These are phyloP conservation scores for Syzygium grande DNA, from an alignment of 345 rosid species.

Conservation along the genomic window DNA sequence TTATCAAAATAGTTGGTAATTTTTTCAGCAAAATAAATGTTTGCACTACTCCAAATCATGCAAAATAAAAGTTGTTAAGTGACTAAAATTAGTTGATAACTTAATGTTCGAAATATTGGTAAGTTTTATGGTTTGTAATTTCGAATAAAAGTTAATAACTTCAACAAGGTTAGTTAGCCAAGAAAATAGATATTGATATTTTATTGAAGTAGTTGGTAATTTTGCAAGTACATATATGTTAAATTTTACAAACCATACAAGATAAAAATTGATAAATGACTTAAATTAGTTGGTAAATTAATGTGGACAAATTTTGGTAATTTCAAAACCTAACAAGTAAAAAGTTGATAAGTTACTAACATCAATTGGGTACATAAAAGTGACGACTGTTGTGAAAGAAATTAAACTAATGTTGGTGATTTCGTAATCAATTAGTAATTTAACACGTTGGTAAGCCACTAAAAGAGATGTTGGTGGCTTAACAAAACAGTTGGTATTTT, in stretches of 20 bases:
- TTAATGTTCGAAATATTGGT: neutral
- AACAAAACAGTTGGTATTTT: neutral
- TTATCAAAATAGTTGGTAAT: neutral
- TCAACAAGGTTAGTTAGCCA: neutral
- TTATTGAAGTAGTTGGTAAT: neutral
- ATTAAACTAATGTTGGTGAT: neutral
- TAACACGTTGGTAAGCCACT: neutral
- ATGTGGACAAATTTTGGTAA: no score
- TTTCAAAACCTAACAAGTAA: neutral
- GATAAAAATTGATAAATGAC: neutral
- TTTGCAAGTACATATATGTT: no score
- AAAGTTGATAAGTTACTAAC: neutral
- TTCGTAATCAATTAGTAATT: no score
- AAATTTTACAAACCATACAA: neutral
- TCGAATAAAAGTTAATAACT: neutral
- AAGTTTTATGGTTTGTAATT: neutral
- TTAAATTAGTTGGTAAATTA: neutral
- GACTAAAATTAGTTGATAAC: neutral
- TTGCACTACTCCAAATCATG: neutral
- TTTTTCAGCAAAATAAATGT: neutral
- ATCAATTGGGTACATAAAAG: neutral
- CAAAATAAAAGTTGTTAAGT: neutral
- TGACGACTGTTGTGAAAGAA: neutral
- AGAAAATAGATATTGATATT: neutral
- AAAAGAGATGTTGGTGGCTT: neutral